phyloP scores from a whole-genome alignment of 768 basidiomycete genomes.

The Pleurotus sapidus region DNA sequence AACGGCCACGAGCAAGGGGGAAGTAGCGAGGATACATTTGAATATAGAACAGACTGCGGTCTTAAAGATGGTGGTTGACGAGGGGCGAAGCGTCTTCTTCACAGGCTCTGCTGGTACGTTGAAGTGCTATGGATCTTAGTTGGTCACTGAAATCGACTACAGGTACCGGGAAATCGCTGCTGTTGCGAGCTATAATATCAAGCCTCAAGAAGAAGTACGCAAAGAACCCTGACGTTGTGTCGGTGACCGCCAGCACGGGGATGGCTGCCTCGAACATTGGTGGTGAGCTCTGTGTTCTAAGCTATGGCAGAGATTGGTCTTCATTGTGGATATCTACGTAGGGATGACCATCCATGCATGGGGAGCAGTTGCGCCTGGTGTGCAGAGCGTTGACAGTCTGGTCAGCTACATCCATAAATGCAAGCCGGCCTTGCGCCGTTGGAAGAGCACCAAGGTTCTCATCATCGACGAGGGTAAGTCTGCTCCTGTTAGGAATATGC shows the following conservation, averaged over 20 bases:
- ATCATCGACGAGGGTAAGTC: conserved; percentile 55
- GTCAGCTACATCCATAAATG: conserved; percentile 57
- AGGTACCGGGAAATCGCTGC: conserved; percentile 85
- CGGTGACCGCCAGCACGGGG: conserved; percentile 79
- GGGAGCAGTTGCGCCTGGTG: conserved; percentile 67
- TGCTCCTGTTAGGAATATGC: conserved; percentile 5
- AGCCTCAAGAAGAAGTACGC: conserved; percentile 44
- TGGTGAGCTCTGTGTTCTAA: conserved; percentile 26
- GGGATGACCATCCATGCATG: conserved; percentile 80
- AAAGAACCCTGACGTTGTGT: conserved; percentile 53
- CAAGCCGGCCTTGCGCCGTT: conserved; percentile 62
- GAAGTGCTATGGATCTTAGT: conserved; percentile 4
- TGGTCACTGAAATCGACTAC: conserved; percentile 33
- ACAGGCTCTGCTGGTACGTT: conserved; percentile 72
- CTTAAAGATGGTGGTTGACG: conserved; percentile 55
- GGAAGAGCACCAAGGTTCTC: conserved; percentile 65
- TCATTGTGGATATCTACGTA: conserved; percentile 23
- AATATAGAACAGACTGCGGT: conserved; percentile 60
- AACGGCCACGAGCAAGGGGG: not conserved
- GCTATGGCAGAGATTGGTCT: not conserved
- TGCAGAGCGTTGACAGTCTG: conserved; percentile 46
- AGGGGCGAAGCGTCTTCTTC: conserved; percentile 68
- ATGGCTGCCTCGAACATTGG: conserved; percentile 69
- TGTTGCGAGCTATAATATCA: conserved; percentile 73
- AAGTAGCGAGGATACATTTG: not conserved